Base-by-base conservation (phyloP, 495 filamentous ascomycete genomes). In the Penicillium pulvis region DNA sequence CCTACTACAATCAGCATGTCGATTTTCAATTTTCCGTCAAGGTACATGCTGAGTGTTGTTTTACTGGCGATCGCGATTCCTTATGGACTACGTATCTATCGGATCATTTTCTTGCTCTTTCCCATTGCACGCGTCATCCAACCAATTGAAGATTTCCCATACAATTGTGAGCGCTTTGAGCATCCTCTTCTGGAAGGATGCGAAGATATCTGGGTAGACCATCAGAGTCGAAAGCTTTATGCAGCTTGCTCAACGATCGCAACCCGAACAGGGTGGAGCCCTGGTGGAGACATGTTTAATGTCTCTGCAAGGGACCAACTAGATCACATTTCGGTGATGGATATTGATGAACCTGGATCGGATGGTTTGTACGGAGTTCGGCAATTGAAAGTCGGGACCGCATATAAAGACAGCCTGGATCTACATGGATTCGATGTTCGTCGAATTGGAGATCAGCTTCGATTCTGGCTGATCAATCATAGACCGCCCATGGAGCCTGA, bases 381-480 rank as follows among this genome's bases (percentile, higher is more conserved):
- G 11, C 44, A 35, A 19, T 36, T 58, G 19, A 50, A 58, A 6
- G n/a, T 58, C 14, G 20, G 20, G 20, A 19, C 14, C 3, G 33
- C 26, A 3, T 55, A 46, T 45, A 10, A 41, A 2, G 46, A 35
- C 2, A 45, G 51, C 0, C 24, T 59, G 17, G 48, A 59, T 35
- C 17, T 63, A 12, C 52, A 52, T 31, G 51, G 60, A 19, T 51
- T 63, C 19, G 60, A 63, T 17, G 56, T 42, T 7, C 51, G 31
- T 23, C 39, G 35, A 8, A 31, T 55, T 28, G 56, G 42, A 10
- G 35, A 49, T 23, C n/a, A 17, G 30, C 23, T 63, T 20, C 52
- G 56, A 48, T 63, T 63, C 24, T 63, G 60, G 60, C 5, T 63
- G 16, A 56, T 58, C 14, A 63, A 59, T 48, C 53, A 59, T 42